A percentile compares a stretch with the other conserved stretches of the same genome.
These are phyloP conservation scores for Tolypocladium guangdongense DNA, from an alignment of 2,329 filamentous ascomycete genomes.

Conservation along the genomic window DNA sequence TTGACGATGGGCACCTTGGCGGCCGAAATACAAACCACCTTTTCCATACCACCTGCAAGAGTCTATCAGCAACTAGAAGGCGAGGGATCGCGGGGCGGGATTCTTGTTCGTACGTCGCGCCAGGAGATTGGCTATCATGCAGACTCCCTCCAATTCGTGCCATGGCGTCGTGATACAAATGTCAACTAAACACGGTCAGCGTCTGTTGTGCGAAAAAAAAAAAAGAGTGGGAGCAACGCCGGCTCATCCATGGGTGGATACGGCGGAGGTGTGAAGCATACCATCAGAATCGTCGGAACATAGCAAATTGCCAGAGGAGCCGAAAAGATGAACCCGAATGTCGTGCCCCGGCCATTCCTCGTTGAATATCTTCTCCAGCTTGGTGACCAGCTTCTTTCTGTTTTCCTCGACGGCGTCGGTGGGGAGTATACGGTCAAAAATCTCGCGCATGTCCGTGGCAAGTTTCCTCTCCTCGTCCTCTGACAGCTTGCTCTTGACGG, in stretches of 20 bases:
- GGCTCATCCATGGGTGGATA: not conserved
- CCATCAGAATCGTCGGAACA: slow-evolving; percentile 95
- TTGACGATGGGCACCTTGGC: slow-evolving; percentile 98
- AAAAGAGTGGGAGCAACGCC: slow-evolving; percentile 2
- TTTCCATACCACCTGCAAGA: slow-evolving; percentile 81
- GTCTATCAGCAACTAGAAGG: slow-evolving; percentile 21
- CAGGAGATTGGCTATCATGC: slow-evolving; percentile 77
- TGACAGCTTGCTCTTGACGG: slow-evolving; percentile 59
- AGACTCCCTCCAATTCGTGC: slow-evolving; percentile 81
- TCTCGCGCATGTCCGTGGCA: slow-evolving; percentile 69
- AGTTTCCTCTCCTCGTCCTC: slow-evolving; percentile 65
- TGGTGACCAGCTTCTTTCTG: slow-evolving; percentile 66
- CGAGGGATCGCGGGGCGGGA: not conserved
- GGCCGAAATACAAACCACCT: slow-evolving; percentile 85
- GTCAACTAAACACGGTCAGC: slow-evolving; percentile 56
- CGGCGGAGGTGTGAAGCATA: slow-evolving; percentile 33
- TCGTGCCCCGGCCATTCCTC: slow-evolving; percentile 84
- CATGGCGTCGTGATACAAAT: slow-evolving; percentile 92
- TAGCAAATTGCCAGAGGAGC: slow-evolving; percentile 91
- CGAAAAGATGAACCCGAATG: slow-evolving; percentile 88
- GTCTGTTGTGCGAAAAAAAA: not conserved
- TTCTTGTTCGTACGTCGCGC: slow-evolving; percentile 59
- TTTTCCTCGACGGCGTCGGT: slow-evolving; percentile 68
- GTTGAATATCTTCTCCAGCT: slow-evolving; percentile 80
- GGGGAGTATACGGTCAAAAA: slow-evolving; percentile 79